These are phyloP conservation scores for Cutaneotrichosporon arboriforme DNA, from an alignment of 1,284 basidiomycete species.

Conservation along the genomic window DNA sequence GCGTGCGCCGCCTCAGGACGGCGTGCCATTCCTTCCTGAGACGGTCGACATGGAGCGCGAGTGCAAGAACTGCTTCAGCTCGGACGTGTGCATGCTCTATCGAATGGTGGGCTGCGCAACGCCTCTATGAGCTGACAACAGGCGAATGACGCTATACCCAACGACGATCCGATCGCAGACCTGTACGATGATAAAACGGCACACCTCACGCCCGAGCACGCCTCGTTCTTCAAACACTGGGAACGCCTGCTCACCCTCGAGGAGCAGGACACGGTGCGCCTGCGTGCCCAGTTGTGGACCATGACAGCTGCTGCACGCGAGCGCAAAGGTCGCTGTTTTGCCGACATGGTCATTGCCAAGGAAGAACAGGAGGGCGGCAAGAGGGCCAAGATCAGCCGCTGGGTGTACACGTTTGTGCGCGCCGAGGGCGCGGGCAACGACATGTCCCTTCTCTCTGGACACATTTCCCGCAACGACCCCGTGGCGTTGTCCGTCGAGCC, in stretches of 20 bases:
- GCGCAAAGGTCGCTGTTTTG: conserved; percentile 68
- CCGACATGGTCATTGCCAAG: conserved; percentile 64
- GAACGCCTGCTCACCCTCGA: conserved; percentile 80
- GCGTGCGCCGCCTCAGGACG: not conserved
- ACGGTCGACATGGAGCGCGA: conserved; percentile 75
- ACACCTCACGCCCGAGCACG: conserved; percentile 66
- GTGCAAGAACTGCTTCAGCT: conserved; percentile 75
- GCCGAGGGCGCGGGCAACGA: conserved; percentile 17
- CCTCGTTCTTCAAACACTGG: conserved; percentile 84
- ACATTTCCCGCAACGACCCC: conserved; percentile 72
- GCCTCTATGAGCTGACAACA: conserved; percentile 31
- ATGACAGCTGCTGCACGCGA: conserved; percentile 75
- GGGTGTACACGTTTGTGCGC: conserved; percentile 63
- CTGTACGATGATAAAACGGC: conserved; percentile 72
- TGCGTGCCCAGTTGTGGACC: conserved; percentile 90
- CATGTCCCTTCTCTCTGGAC: conserved; percentile 65
- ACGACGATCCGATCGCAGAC: conserved; percentile 63
- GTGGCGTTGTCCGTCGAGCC: conserved; percentile 81
- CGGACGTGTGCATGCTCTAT: conserved; percentile 90
- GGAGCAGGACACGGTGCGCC: conserved; percentile 75
- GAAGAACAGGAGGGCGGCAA: conserved; percentile 40
- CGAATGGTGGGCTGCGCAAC: conserved; percentile 59
- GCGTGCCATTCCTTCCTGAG: conserved; percentile 62
- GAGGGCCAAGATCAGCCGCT: conserved; percentile 50
- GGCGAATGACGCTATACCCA: conserved; percentile 62